These are phyloP conservation scores for Tulasnella sp. DNA, from an alignment of 768 basidiomycete species.

Conservation along the genomic window DNA sequence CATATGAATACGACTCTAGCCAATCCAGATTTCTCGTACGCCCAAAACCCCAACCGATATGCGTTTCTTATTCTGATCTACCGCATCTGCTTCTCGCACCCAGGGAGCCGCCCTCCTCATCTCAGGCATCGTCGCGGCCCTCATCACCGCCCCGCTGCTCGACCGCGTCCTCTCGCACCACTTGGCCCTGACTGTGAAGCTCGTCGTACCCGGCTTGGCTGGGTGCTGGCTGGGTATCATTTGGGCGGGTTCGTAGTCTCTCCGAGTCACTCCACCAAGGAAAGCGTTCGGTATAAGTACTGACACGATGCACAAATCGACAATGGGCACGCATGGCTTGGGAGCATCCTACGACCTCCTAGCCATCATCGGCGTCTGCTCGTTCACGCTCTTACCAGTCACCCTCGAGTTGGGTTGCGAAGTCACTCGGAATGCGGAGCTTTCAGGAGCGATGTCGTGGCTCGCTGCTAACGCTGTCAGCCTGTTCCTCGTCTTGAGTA, in stretches of 20 bases:
- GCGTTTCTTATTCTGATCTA: not conserved
- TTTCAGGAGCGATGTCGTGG: conserved; percentile 67
- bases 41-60: conserved; percentile 33
- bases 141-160: conserved; percentile 59
- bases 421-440: conserved; percentile 66
- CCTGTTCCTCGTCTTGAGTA: conserved; percentile 52
- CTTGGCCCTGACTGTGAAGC: conserved; percentile 46
- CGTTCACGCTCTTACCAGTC: conserved; percentile 62
- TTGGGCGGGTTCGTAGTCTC: conserved; percentile 69
- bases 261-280: too few species aligned
- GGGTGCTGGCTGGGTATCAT: conserved; percentile 56
- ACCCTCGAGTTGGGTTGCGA: conserved; percentile 70
- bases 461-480: conserved; percentile 43
- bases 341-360: conserved; percentile 54
- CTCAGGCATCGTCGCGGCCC: conserved; percentile 55
- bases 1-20: conserved; percentile 59
- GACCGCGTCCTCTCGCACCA: conserved; percentile 77
- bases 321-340: conserved; percentile 49
- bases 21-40: conserved; percentile 47
- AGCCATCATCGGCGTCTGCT: conserved; percentile 52
- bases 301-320: too few species aligned
- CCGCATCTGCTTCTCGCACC: conserved; percentile 28
- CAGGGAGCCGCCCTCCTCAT: conserved; percentile 27
- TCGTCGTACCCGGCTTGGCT: conserved; percentile 50
- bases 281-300: too few species aligned